Evolutionary conservation across 768 basidiomycete genomes (phyloP), one percentile per base, ranked within the genome.

Genomic region (Boletus vermiculosoides): DNA sequence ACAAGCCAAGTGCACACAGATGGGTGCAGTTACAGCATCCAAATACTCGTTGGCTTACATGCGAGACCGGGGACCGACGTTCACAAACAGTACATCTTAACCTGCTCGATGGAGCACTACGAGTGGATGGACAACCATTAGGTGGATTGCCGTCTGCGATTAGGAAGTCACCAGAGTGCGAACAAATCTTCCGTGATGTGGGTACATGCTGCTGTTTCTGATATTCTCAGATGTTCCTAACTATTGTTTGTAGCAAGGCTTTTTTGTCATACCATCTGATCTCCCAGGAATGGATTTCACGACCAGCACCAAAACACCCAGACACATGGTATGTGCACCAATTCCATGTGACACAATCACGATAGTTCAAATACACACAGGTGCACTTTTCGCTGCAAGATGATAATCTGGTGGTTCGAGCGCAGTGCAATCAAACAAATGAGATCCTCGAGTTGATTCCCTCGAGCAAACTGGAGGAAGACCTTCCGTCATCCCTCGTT

Each of bases 361-460:
- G 8, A 5, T 49, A n/a, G 54, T 23, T 52, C 16, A 30, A 16
- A 10, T 33, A 33, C 31, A 7, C 3, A 2, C 0, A 68, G 67
- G 60, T 68, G 9, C 57, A 57, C 56, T 68, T 68, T 48, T 36
- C 47, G 1, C 31, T 59, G 3, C 46, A 28, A 40, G 41, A 22
- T 16, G 28, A 36, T 0, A 22, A 59, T 7, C 36, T 69, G 22
- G 45, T 58, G 15, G 47, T 69, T 7, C 45, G 34, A 48, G 54
- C 56, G 2, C 61, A 45, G 13, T 6, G 34, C 5, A 39, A n/a
- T 23, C 13, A 18, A 41, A 30, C 16, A 30, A 41, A 33, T 13
- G 40, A 58, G 15, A 22, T 66, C 4, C 41, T 64, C 0, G 45
- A 65, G 39, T 36, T 71, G n/a, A 60, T 71, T 50, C 66, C 70